Conservation (phyloP, 306 rosid species). For the Pterocarpus macrocarpus region DNA sequence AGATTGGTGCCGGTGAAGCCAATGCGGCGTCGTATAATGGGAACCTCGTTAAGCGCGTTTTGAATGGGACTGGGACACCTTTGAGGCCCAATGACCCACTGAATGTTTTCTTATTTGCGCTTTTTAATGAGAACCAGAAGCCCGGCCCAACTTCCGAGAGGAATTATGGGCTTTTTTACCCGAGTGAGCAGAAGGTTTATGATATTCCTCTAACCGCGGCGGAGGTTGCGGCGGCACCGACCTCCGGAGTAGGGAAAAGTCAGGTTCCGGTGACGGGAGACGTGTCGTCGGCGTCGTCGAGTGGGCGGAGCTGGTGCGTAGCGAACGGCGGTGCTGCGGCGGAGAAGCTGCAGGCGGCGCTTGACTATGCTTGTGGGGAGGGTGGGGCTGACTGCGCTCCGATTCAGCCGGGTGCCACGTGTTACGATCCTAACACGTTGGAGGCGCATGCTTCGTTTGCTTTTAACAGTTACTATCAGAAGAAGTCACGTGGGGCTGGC, state of each 20-base stretch:
- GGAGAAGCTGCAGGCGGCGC: conserved; percentile 63
- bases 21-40: conserved; percentile 94
- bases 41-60: conserved; percentile 64
- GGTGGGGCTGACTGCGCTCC: conserved; percentile 88
- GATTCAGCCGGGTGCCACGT: conserved; percentile 72
- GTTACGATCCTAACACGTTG: conserved; percentile 73
- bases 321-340: conserved; percentile 58
- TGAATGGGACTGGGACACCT: conserved; percentile 73
- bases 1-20: conserved; percentile 61
- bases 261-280: conserved; percentile 46
- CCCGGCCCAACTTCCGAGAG: conserved; percentile 84
- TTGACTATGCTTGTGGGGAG: conserved; percentile 84
- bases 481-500: conserved; percentile 67
- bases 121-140: conserved; percentile 81
- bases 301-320: conserved; percentile 79
- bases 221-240: conserved; percentile 9
- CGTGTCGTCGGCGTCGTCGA: conserved; percentile 3
- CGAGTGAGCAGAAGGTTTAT: conserved; percentile 68
- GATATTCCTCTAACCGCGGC: conserved; percentile 57
- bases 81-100: conserved; percentile 59
- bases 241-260: conserved; percentile 50
- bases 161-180: conserved; percentile 83
- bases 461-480: conserved; percentile 85
- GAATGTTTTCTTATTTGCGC: conserved; percentile 67
- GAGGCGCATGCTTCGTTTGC: conserved; percentile 95